Base-by-base conservation (phyloP, 495 filamentous ascomycete genomes). In the Bacidia rubella region DNA sequence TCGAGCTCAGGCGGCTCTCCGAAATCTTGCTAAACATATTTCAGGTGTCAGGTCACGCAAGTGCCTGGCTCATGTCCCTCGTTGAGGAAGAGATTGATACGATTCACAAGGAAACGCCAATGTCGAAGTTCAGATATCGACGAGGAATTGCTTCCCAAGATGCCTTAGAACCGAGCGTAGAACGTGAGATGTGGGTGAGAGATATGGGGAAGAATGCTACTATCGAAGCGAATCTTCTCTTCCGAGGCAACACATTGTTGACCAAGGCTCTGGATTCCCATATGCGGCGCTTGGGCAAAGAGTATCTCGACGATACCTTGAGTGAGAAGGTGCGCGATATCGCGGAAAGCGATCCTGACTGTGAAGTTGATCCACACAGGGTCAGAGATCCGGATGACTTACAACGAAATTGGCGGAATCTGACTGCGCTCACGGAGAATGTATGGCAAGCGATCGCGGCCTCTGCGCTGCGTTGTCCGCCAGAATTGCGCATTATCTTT, bases 81-180 rank as follows among this genome's bases (percentile, higher is more conserved):
- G 86, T 94, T 11, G 93, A 99, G 62, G 89, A 95, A 58, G 92
- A 99, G 65, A 97, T 99, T 51, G 92, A 97, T 61, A 90, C 87
- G 7, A 77, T 90, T 10, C 80, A 85, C 54, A 94, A 82, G 63
- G 89, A 95, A 59, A 70, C 74, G 12, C 73, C 78, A 1, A 72
- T 81, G 48, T 82, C 76, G 54, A 78, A 85, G 43, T 69, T 87
- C 23, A 74, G 88, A 7, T 92, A 88, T 67, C 84, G 78, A 53
- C 75, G 77, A 43, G 76, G 88, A 11, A 75, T 93, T 38, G 85
- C 85, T 56, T 88, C 85, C 1, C 86, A 83, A 62, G 85, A 90
- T 56, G 85, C 86, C 1, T 74, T 76, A 46, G 81, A 86, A 26
- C 79, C 79, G 24, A 52, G 63, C 51, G 69, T 74, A 32, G 78